Evolutionary conservation across 2,329 filamentous ascomycete species (phyloP).

Genomic region (Penicillium sumatraense): DNA sequence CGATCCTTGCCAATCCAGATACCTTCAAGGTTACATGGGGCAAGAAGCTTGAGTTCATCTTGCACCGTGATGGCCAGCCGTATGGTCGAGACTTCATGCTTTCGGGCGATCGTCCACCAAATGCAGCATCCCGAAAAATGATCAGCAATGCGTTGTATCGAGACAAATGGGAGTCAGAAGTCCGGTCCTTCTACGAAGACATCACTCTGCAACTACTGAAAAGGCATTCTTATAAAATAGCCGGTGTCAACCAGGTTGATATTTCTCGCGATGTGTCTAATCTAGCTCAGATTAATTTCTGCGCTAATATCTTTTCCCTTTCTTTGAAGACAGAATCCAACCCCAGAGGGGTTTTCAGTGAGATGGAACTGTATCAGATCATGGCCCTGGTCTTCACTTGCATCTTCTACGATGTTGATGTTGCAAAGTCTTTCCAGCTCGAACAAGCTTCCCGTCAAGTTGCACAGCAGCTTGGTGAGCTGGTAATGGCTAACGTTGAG

Average conservation of each 20-base stretch:
- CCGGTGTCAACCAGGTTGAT: slow-evolving; percentile 51
- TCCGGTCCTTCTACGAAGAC: slow-evolving; percentile 54
- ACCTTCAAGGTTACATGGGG: slow-evolving; percentile 55
- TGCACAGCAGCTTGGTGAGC: slow-evolving; percentile 54
- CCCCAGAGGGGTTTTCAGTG: slow-evolving; percentile 57
- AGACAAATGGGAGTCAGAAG: slow-evolving; percentile 51
- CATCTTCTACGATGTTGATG: slow-evolving; percentile 60
- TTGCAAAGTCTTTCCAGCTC: slow-evolving; percentile 57
- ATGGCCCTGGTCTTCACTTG: slow-evolving; percentile 58
- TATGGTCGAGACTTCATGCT: slow-evolving; percentile 54
- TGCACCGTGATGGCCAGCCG: slow-evolving; percentile 42
- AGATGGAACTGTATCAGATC: slow-evolving; percentile 59
- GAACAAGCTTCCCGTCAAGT: slow-evolving; percentile 54
- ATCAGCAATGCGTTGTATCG: slow-evolving; percentile 50
- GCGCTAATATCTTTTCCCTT: slow-evolving; percentile 58
- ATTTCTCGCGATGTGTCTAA: slow-evolving; percentile 58
- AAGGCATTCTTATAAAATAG: slow-evolving; percentile 52
- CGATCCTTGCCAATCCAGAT: slow-evolving; percentile 48
- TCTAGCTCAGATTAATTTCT: slow-evolving; percentile 59
- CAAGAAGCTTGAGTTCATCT: slow-evolving; percentile 50
- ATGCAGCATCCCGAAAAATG: slow-evolving; percentile 48
- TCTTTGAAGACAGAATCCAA: slow-evolving; percentile 59
- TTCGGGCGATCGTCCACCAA: slow-evolving; percentile 48
- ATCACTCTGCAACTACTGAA: slow-evolving; percentile 52
- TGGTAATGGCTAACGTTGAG: slow-evolving; percentile 55